Evolutionary conservation across 352 stramenopile genomes (phyloP).

Genomic region (Phytophthora ramorum): DNA sequence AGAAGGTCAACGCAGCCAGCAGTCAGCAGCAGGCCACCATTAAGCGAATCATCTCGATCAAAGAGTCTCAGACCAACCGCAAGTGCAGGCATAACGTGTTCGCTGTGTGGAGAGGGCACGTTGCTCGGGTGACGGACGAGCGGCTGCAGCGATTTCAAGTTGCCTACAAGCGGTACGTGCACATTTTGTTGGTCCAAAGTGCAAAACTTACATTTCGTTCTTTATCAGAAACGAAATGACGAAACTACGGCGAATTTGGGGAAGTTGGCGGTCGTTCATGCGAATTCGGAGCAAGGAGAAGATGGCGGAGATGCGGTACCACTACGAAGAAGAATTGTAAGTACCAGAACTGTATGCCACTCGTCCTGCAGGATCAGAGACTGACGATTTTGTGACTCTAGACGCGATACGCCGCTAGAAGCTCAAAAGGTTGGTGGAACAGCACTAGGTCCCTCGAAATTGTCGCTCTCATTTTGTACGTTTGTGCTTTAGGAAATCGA

Average conservation of each 20-base stretch:
- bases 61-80: constrained; percentile 59
- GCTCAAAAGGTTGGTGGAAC: constrained; percentile 32
- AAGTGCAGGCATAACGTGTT: constrained; percentile 60
- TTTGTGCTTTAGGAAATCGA: constrained; percentile 56
- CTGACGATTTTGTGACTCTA: constrained; percentile 9
- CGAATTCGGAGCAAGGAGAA: constrained; percentile 59
- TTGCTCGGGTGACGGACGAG: constrained; percentile 61
- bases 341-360: constrained; percentile 5
- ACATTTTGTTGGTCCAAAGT: not conserved
- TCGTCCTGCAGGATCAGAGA: not conserved
- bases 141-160: constrained; percentile 66
- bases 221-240: constrained; percentile 58
- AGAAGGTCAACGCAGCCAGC: constrained; percentile 61
- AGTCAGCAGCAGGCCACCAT: constrained; percentile 61
- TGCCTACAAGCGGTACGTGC: constrained; percentile 50
- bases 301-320: constrained; percentile 52
- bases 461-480: not conserved
- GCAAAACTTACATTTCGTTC: not conserved
- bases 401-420: constrained; percentile 54
- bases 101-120: constrained; percentile 63
- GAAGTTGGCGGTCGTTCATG: constrained; percentile 63
- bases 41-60: constrained; percentile 69
- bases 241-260: constrained; percentile 47
- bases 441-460: not conserved
- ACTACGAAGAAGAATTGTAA: constrained; percentile 68